phyloP scores from a whole-genome alignment of 83 land plant genomes.

The Picea mariana region DNA sequence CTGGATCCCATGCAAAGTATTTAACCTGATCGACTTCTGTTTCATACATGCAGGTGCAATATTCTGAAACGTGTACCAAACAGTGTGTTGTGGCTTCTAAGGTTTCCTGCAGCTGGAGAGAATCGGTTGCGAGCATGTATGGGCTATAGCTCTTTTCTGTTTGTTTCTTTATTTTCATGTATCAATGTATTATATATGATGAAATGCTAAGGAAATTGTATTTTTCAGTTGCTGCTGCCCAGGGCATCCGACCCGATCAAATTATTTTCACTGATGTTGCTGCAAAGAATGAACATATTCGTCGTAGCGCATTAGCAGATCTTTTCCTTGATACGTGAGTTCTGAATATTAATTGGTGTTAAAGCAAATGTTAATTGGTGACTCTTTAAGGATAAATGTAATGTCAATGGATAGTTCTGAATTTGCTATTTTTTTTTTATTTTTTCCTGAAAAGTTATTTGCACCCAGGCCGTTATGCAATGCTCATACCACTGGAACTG shows the following conservation, averaged over 20 bases:
- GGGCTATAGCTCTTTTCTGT: conserved; percentile 17
- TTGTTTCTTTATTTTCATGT: neutral
- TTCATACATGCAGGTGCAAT: conserved; percentile 69
- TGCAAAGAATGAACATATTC: conserved; percentile 86
- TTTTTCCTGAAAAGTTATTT: neutral
- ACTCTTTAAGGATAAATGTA: neutral
- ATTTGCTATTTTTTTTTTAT: neutral
- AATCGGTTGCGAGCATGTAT: conserved; percentile 87
- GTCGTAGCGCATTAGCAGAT: conserved; percentile 92
- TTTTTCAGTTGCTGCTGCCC: conserved; percentile 81
- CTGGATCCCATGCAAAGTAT: neutral
- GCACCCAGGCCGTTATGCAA: conserved; percentile 93
- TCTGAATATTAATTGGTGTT: neutral
- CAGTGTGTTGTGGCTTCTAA: conserved; percentile 96
- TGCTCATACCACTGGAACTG: conserved; percentile 98
- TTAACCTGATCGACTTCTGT: neutral
- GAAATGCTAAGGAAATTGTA: neutral
- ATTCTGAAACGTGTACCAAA: conserved; percentile 95
- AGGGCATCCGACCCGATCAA: conserved; percentile 87
- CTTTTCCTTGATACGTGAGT: conserved; percentile 95
- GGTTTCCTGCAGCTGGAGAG: conserved; percentile 99
- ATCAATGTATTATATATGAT: neutral
- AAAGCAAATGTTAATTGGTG: neutral
- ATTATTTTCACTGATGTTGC: conserved; percentile 99
- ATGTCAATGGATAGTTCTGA: neutral